A percentile compares a stretch with the other conserved stretches of the same genome.
Conservation (phyloP, 2,329 filamentous ascomycete species). For the Bipolaris oryzae region DNA sequence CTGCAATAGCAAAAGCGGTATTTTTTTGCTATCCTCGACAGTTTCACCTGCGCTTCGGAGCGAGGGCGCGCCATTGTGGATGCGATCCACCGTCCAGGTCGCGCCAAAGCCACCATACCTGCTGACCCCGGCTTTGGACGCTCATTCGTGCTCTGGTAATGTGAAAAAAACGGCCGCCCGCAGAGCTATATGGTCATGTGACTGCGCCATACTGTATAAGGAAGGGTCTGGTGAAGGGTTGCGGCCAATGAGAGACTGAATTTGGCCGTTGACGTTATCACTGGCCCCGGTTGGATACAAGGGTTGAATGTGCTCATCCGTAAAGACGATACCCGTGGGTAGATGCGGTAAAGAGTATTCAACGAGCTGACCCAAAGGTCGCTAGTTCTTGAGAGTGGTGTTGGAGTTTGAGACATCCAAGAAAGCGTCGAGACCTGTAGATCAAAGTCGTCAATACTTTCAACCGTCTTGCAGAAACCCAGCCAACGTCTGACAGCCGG, state of each 20-base stretch:
- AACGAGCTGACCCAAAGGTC: slow-evolving; percentile 5
- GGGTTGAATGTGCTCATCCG: slow-evolving; percentile 23
- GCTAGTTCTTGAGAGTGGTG: not conserved
- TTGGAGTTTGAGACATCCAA: not conserved
- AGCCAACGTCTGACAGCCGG: not conserved
- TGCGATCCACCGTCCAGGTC: slow-evolving; percentile 37
- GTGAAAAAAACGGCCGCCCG: slow-evolving; percentile 35
- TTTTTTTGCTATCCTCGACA: slow-evolving; percentile 27
- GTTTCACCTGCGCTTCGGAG: slow-evolving; percentile 29
- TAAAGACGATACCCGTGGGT: slow-evolving; percentile 3
- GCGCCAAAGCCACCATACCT: slow-evolving; percentile 35
- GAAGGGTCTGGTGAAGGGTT: slow-evolving; percentile 15
- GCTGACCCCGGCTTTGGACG: slow-evolving; percentile 32
- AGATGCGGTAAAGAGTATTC: not conserved
- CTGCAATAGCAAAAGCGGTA: slow-evolving; percentile 17
- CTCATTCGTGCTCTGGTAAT: slow-evolving; percentile 37
- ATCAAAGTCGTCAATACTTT: not conserved
- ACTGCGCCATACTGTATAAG: slow-evolving; percentile 29
- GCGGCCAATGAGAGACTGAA: slow-evolving; percentile 34
- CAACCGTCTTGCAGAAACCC: not conserved
- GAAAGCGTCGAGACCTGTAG: not conserved
- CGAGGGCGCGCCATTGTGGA: slow-evolving; percentile 25
- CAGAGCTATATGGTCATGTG: slow-evolving; percentile 40
- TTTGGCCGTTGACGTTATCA: slow-evolving; percentile 22
- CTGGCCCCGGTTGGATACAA: slow-evolving; percentile 33